Base-by-base conservation (phyloP, 2,329 filamentous ascomycete genomes). In the Ascosphaera apis region DNA sequence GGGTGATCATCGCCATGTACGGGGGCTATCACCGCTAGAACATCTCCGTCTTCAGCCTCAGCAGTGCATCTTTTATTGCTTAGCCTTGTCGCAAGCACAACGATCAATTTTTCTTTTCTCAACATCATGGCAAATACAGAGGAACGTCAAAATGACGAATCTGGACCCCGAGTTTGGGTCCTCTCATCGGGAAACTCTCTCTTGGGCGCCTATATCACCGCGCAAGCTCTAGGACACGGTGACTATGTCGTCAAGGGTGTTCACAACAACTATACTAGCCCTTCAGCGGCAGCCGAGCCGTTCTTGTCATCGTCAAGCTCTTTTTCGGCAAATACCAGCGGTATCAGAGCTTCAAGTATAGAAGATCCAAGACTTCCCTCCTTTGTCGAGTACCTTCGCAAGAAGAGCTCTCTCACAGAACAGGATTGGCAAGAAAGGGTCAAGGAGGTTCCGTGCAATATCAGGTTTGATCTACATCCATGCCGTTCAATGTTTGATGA, bases 121-220 rank as follows among this genome's bases (percentile, higher is more conserved):
- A n/a, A n/a, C n/a, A n/a, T n/a, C n/a, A n/a, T n/a, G n/a, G n/a
- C n/a, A n/a, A n/a, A n/a, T n/a, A n/a, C n/a, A n/a, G n/a, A n/a
- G n/a, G n/a, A n/a, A n/a, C n/a, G n/a, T n/a, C n/a, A n/a, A n/a
- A n/a, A n/a, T n/a, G n/a, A n/a, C n/a, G n/a, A n/a, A n/a, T n/a
- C n/a, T n/a, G n/a, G n/a, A 25, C 83, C 84, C 35, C 76, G 86
- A 48, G 81, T 86, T 48, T 95, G 88, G 88, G 74, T 98, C 50
- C 62, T 98, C 44, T 92, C 84, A 8, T 76, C 80, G 40, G 80
- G 81, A 23, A 69, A 86, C 40, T 86, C 82, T 25, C 82, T 86
- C 9, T 68, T 93, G 43, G 76, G 76, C 37, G 77, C 92, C 40
- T 76, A 80, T 33, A 66, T 93, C 39, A 78, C 82, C 37, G 72